phyloP scores from a whole-genome alignment of 352 stramenopile genomes.

The Phytophthora pini region DNA sequence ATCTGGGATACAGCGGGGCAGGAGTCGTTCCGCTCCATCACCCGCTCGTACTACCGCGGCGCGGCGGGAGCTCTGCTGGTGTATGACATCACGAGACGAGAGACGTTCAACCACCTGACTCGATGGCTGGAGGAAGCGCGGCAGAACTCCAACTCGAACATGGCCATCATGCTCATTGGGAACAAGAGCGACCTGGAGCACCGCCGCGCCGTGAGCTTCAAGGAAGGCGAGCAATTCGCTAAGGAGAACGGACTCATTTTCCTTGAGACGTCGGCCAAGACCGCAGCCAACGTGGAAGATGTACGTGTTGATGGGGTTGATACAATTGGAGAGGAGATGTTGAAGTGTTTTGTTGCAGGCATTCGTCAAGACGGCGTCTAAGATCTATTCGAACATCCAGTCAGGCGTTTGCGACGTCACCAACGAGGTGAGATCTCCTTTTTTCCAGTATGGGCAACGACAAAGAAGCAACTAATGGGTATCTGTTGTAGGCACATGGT shows the following conservation, averaged over 20 bases:
- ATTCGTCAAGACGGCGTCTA: conserved; percentile 96
- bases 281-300: conserved; percentile 98
- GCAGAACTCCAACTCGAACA: conserved; percentile 99
- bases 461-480: conserved; percentile 3
- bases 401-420: conserved; percentile 94
- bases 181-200: conserved; percentile 99
- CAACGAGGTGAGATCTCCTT: conserved; percentile 82
- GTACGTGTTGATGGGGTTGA: conserved; percentile 58
- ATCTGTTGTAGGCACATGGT: conserved; percentile 67
- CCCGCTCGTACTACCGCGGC: conserved; percentile 98
- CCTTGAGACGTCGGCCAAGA: conserved; percentile 99
- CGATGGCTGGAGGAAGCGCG: conserved; percentile 98
- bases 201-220: conserved; percentile 94
- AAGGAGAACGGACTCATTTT: conserved; percentile 99
- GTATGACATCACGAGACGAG: conserved; percentile 98
- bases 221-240: conserved; percentile 99
- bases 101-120: conserved; percentile 99
- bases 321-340: too few relatives aligned
- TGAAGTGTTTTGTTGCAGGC: conserved; percentile 54
- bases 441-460: not conserved
- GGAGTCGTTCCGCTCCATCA: conserved; percentile 99
- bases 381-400: conserved; percentile 97
- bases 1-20: conserved; percentile 99
- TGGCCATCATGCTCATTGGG: conserved; percentile 99
- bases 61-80: conserved; percentile 97